Evolutionary conservation across 371 early-diverging fungal species (phyloP).

Genomic region (Lichtheimia corymbifera): DNA sequence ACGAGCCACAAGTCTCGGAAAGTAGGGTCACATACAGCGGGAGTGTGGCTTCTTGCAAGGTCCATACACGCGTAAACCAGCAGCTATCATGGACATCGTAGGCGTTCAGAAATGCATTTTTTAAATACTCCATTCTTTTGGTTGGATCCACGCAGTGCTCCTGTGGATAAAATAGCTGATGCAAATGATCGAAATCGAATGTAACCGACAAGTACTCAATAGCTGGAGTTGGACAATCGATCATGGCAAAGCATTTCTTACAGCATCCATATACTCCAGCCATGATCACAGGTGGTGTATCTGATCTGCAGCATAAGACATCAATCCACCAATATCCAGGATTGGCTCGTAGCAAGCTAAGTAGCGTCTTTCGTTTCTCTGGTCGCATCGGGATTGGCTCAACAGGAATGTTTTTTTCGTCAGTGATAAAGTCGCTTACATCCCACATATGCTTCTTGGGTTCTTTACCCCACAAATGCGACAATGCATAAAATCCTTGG

Average conservation of each 20-base stretch:
- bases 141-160: background rate
- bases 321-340: background rate
- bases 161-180: no score
- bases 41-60: background rate
- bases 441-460: background rate
- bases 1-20: no score
- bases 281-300: background rate
- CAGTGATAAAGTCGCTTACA: background rate
- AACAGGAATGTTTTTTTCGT: background rate
- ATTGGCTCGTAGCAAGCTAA: background rate
- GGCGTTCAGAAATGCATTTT: background rate
- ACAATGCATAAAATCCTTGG: background rate
- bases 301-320: background rate
- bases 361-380: background rate
- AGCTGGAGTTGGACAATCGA: background rate
- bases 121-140: background rate
- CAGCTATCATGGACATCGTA: background rate
- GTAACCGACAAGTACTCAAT: background rate
- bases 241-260: background rate
- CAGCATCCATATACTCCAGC: background rate
- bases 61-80: background rate
- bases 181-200: background rate
- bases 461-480: background rate
- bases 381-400: background rate
- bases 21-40: background rate